Evolutionary conservation across 2,329 filamentous ascomycete genomes (phyloP), one percentile per base, ranked within the genome.

Genomic region (Phyllosticta citribraziliensis): DNA sequence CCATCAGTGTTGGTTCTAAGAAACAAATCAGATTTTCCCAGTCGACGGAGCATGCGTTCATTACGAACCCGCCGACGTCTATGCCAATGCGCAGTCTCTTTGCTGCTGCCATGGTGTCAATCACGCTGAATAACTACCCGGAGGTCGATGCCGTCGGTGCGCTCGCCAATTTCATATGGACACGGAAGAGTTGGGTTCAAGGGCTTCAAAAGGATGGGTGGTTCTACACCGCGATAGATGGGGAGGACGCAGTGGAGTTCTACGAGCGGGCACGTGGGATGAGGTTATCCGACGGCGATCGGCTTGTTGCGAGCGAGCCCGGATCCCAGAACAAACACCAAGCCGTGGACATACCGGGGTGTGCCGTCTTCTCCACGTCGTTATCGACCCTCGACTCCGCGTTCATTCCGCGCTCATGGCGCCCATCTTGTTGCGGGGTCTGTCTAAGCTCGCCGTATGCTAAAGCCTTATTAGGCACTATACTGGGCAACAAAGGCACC

Each of bases 1-100:
- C 67, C 69, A 62, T 73, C 72, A 11, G 71, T 76, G 64, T 75
- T 76, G 35, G 72, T 75, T n/a, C 55, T 57, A 10, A 9, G 12
- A 3, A 24, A 11, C 10, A 10, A 17, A n/a, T 61, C 20, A 61
- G 40, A 22, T 10, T 27, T 2, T 22, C 12, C 24, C 3, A 11
- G n/a, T 25, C 10, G 10, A 17, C 3, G 2, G 14, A 19, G 20
- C 2, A 22, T 14, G 2, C 20, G 24, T 11, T 30, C 14, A 33
- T 20, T 8, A 61, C 58, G 54, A 22, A 57, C 59, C 74, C 74
- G 6, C 74, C 73, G 12, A 75, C 74, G 62, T 75, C 74, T 6
- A 73, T 67, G 10, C 72, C 71, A 24, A 73, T 70, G 51, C 69
- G 56, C 19, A 60, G 5, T 22, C 52, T 56, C 27, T 60, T 60